Evolutionary conservation across 2,329 filamentous ascomycete species (phyloP).

Genomic region (Chrysoporthe puriensis): DNA sequence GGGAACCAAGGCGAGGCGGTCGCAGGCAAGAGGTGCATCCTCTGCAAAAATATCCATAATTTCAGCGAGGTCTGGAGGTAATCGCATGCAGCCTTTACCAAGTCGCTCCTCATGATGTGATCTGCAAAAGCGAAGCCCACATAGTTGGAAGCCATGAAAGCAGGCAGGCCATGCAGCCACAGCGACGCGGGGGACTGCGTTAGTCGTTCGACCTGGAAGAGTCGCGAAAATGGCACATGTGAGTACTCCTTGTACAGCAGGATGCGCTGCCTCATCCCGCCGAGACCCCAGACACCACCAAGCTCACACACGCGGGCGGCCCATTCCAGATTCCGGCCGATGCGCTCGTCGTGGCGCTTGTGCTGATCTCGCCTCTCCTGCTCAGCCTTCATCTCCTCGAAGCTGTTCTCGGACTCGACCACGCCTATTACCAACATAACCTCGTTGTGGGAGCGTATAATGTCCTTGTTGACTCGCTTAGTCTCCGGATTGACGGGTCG

Average conservation of each 20-base stretch:
- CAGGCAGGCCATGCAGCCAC: slow-evolving; percentile 46
- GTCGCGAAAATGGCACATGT: slow-evolving; percentile 51
- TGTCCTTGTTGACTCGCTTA: slow-evolving; percentile 57
- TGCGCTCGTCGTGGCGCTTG: slow-evolving; percentile 50
- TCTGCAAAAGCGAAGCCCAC: slow-evolving; percentile 17
- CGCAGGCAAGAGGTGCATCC: slow-evolving; percentile 50
- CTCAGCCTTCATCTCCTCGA: slow-evolving; percentile 44
- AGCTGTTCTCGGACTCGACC: slow-evolving; percentile 58
- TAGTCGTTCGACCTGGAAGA: slow-evolving; percentile 42
- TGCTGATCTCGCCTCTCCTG: slow-evolving; percentile 44
- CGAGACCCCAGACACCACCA: slow-evolving; percentile 54
- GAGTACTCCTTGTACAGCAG: slow-evolving; percentile 57
- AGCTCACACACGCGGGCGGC: slow-evolving; percentile 44
- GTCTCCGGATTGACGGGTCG: slow-evolving; percentile 60
- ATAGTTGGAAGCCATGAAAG: slow-evolving; percentile 40
- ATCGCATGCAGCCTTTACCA: slow-evolving; percentile 21
- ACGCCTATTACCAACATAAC: slow-evolving; percentile 67
- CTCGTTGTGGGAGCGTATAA: slow-evolving; percentile 64
- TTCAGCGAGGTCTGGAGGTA: slow-evolving; percentile 55
- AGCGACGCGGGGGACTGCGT: slow-evolving; percentile 40
- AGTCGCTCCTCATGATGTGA: slow-evolving; percentile 18
- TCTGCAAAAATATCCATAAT: slow-evolving; percentile 56
- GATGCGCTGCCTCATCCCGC: slow-evolving; percentile 58
- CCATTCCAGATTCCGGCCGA: slow-evolving; percentile 46
- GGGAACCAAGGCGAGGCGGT: slow-evolving; percentile 48